phyloP scores from a whole-genome alignment of 2,329 filamentous ascomycete species.

The Trichophyton mentagrophytes region DNA sequence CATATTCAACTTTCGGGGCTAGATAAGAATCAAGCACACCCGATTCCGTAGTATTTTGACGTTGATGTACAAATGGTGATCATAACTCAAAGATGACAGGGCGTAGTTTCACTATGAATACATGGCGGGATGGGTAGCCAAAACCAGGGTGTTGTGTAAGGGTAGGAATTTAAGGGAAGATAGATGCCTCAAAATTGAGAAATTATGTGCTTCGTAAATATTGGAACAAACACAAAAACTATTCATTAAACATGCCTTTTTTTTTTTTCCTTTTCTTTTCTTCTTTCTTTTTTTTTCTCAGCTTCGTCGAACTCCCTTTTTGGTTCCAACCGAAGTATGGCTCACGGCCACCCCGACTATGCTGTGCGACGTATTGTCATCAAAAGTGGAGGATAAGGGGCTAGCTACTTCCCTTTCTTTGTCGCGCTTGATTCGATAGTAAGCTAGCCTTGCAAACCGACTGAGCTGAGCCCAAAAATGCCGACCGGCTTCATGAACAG shows the following conservation, averaged over 20 bases:
- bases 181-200: background rate
- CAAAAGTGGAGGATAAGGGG: constrained; percentile 17
- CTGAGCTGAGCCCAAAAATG: constrained; percentile 86
- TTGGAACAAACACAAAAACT: background rate
- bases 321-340: constrained; percentile 2
- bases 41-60: background rate
- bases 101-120: background rate
- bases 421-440: constrained; percentile 62
- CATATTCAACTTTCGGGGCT: background rate
- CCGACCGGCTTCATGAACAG: constrained; percentile 75
- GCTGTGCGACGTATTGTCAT: constrained; percentile 20
- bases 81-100: background rate
- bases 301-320: background rate
- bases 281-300: background rate
- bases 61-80: background rate
- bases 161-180: background rate
- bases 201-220: background rate
- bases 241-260: background rate
- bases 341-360: constrained; percentile 23
- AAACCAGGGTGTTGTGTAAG: background rate
- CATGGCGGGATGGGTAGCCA: background rate
- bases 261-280: background rate
- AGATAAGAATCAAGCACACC: background rate
- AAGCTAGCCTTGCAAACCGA: constrained; percentile 77
- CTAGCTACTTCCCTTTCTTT: constrained; percentile 22